phyloP scores from a whole-genome alignment of 495 filamentous ascomycete species.

The Articulospora tetracladia region DNA sequence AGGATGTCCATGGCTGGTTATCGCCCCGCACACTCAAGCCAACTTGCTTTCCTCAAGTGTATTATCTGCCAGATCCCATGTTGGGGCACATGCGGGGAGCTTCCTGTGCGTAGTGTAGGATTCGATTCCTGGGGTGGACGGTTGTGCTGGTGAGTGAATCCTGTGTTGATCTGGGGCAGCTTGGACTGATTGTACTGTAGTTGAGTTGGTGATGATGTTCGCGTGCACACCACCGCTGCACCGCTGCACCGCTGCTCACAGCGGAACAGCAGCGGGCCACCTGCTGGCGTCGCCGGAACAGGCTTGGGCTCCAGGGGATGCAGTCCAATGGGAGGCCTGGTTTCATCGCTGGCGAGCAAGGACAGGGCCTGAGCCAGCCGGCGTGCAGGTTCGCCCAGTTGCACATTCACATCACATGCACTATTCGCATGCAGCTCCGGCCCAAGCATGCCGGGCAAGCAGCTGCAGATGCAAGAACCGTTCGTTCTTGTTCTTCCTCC shows the following conservation, averaged over 20 bases:
- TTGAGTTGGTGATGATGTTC: slow-evolving; percentile 1
- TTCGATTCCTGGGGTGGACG: not conserved
- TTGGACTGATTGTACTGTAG: not conserved
- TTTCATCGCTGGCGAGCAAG: not conserved
- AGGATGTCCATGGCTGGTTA: slow-evolving; percentile 60
- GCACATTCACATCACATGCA: not conserved
- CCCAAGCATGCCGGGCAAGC: not conserved
- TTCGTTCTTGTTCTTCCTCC: too few relatives aligned
- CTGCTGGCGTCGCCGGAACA: not conserved
- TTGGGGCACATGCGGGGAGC: slow-evolving; percentile 6
- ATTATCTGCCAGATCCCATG: slow-evolving; percentile 8
- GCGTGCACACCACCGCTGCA: not conserved
- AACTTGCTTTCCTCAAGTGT: slow-evolving; percentile 5
- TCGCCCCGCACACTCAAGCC: not conserved
- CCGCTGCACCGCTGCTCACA: not conserved
- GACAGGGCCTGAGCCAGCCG: not conserved
- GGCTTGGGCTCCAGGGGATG: not conserved
- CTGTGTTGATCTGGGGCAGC: not conserved
- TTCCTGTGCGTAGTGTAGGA: not conserved
- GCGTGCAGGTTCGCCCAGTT: not conserved
- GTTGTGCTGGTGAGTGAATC: not conserved
- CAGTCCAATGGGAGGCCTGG: not conserved
- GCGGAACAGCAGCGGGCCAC: not conserved
- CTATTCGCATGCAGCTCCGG: slow-evolving; percentile 1
- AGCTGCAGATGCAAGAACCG: too few relatives aligned